Base-by-base conservation (phyloP, 2,329 filamentous ascomycete genomes). In the Trichoderma gracile region DNA sequence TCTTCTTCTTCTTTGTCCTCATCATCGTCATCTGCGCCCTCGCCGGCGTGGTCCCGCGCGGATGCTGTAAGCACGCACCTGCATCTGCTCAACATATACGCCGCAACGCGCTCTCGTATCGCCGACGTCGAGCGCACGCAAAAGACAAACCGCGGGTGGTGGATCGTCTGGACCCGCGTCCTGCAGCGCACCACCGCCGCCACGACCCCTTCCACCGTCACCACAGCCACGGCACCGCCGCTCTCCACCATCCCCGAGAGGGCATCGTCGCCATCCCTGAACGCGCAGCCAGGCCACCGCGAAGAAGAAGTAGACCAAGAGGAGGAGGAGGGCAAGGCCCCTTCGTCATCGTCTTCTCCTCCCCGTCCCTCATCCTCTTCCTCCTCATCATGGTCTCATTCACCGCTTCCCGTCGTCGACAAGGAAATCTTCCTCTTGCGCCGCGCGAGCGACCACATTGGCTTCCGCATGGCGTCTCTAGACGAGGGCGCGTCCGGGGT, bases 61-160 rank as follows among this genome's bases (percentile, higher is more conserved):
- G 88, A 90, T 71, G 87, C 88, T 3, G 73, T 89, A 64, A 88
- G 82, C 71, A 88, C 87, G 1, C 87, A 90, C 69, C 82, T 83
- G 64, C 86, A 89, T 69, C 80, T 90, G 12, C 79, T 90, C 30
- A 84, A 83, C 69, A 81, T 85, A 9, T 83, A 85, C 68, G 68
- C 67, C 40, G 67, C 71, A n/a, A 84, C 83, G 2, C 77, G 80
- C 5, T 67, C 70, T 14, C 74, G 72, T 2, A 74, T 79, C 42
- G 74, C 75, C 4, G 83, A 85, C 66, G 72, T 84, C 3, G 87
- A 90, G 72, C 80, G 85, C 21, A 89, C 86, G 1, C 85, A 83
- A 70, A 89, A 89, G 78, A 89, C 87, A 4, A 85, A 79, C 52
- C 82, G 86, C 40, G 87, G 86, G 1, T 90, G 87, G 86, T 90